phyloP scores from a whole-genome alignment of 2,329 filamentous ascomycete species.

The Helotiales sp. region DNA sequence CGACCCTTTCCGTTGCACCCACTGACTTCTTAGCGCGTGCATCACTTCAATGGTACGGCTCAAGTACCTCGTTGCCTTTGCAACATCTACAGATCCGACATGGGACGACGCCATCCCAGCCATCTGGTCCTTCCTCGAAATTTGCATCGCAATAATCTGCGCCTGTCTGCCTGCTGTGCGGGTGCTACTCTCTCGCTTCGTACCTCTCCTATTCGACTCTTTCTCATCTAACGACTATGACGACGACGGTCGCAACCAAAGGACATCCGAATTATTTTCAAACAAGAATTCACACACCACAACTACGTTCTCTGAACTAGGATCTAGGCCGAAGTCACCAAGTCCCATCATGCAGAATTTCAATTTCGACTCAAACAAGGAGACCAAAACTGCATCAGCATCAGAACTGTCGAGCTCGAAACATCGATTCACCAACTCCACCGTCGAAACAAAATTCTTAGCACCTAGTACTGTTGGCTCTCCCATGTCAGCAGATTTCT shows the following conservation, averaged over 20 bases:
- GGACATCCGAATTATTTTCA: not conserved
- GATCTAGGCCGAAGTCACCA: not conserved
- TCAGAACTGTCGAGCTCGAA: not conserved
- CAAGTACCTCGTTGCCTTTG: conserved; percentile 20
- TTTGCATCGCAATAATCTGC: conserved; percentile 29
- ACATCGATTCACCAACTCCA: not conserved
- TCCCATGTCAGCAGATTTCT: no score
- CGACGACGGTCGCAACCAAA: no score
- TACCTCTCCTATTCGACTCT: conserved; percentile 17
- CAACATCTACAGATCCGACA: conserved; percentile 3
- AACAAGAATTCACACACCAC: not conserved
- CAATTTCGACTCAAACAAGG: no score
- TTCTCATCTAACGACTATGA: not conserved
- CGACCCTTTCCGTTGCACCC: not conserved
- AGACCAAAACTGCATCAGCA: no score
- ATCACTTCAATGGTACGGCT: conserved; percentile 29
- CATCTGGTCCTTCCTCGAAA: conserved; percentile 33
- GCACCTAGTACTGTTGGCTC: not conserved
- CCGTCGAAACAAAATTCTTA: not conserved
- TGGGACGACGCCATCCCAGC: conserved; percentile 26
- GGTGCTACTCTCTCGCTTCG: conserved; percentile 22
- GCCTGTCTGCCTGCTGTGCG: conserved; percentile 30
- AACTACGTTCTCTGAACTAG: not conserved
- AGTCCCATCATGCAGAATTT: not conserved
- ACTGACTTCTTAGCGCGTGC: conserved; percentile 18